Evolutionary conservation across 2,329 filamentous ascomycete species (phyloP).

Genomic region (Pseudofabraea citricarpa): DNA sequence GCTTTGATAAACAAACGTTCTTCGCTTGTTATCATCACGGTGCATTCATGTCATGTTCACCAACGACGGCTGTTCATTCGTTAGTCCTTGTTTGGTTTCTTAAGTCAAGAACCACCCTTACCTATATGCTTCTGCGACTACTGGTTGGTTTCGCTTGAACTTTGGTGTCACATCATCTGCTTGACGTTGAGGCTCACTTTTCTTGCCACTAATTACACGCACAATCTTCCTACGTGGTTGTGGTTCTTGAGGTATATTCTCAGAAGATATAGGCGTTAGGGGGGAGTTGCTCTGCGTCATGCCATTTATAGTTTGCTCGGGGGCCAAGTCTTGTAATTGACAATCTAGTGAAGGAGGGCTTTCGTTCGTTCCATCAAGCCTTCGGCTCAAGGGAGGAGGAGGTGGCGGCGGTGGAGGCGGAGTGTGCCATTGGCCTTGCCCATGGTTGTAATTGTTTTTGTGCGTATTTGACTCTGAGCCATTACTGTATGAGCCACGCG

Average conservation of each 20-base stretch:
- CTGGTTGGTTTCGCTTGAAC: slow-evolving; percentile 32
- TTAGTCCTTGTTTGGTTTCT: slow-evolving; percentile 12
- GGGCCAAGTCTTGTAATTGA: neutral
- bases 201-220: slow-evolving; percentile 11
- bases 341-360: neutral
- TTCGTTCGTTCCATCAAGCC: neutral
- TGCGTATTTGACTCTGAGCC: slow-evolving; percentile 8
- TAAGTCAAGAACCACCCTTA: slow-evolving; percentile 10
- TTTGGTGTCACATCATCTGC: slow-evolving; percentile 27
- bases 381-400: neutral
- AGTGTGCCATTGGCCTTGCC: slow-evolving; percentile 2
- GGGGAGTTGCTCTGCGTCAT: slow-evolving; percentile 6
- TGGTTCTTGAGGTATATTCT: slow-evolving; percentile 23
- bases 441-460: slow-evolving; percentile 7
- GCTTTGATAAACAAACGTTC: neutral
- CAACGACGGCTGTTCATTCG: slow-evolving; percentile 31
- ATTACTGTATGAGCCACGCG: slow-evolving; percentile 22
- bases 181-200: slow-evolving; percentile 23
- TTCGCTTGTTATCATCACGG: neutral
- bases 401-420: slow-evolving; percentile 2
- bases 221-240: slow-evolving; percentile 8
- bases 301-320: neutral
- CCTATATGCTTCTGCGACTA: slow-evolving; percentile 34
- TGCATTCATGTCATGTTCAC: no score
- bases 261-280: slow-evolving; percentile 22